phyloP scores from a whole-genome alignment of 495 filamentous ascomycete genomes.

The Neurospora tetraspora region DNA sequence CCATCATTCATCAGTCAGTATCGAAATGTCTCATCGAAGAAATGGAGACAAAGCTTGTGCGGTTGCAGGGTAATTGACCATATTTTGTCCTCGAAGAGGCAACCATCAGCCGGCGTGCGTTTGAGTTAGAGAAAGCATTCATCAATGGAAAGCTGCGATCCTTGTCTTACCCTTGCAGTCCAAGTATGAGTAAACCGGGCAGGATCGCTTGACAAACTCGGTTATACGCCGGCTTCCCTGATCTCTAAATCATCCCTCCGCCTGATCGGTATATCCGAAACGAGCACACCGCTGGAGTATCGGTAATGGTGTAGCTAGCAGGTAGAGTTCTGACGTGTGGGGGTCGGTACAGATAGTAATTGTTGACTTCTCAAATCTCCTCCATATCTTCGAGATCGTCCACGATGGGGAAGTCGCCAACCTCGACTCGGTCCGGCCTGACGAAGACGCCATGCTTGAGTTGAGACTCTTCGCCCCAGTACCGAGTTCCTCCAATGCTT shows the following conservation, averaged over 20 bases:
- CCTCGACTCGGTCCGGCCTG: slow-evolving; percentile 77
- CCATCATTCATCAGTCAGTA: not conserved
- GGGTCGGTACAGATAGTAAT: slow-evolving; percentile 1
- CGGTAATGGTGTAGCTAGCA: not conserved
- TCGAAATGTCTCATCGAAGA: not conserved
- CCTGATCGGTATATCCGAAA: not conserved
- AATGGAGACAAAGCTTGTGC: not conserved
- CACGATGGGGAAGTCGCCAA: slow-evolving; percentile 71
- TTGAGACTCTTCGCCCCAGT: slow-evolving; percentile 56
- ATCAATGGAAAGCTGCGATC: not conserved
- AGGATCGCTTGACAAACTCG: not conserved
- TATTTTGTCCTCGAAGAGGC: not conserved
- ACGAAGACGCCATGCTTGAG: slow-evolving; percentile 78
- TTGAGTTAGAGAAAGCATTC: not conserved
- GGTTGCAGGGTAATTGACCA: not conserved
- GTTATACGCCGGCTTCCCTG: not conserved
- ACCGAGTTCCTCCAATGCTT: slow-evolving; percentile 62
- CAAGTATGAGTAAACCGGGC: not conserved
- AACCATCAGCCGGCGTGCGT: not conserved
- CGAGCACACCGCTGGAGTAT: not conserved
- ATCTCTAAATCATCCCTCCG: not conserved
- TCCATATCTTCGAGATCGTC: slow-evolving; percentile 79
- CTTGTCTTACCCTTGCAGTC: not conserved
- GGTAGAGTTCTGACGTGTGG: not conserved
- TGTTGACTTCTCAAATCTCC: slow-evolving; percentile 51